These are phyloP conservation scores for Chaetothyriales sp. DNA, from an alignment of 2,329 filamentous ascomycete species.

Conservation along the genomic window DNA sequence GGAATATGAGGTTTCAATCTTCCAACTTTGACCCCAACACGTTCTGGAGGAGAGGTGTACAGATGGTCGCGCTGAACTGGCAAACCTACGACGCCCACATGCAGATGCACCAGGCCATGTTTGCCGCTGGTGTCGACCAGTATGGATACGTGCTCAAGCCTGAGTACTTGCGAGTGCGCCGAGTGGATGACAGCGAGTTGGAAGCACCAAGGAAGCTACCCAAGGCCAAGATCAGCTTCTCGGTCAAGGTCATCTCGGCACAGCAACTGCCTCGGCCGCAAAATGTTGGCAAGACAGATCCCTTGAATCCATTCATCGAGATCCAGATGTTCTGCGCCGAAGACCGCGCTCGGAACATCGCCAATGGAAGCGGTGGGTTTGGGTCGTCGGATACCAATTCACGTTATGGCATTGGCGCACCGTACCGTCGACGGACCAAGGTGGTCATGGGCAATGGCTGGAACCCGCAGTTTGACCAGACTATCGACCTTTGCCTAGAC, in stretches of 20 bases:
- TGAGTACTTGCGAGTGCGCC: conserved; percentile 51
- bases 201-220: conserved; percentile 22
- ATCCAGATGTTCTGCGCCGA: conserved; percentile 91
- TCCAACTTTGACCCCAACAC: conserved; percentile 89
- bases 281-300: conserved; percentile 55
- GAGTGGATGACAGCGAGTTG: conserved; percentile 18
- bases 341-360: conserved; percentile 67
- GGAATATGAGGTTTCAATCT: conserved; percentile 65
- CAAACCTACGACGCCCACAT: conserved; percentile 93
- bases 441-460: conserved; percentile 82
- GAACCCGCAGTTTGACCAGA: conserved; percentile 74
- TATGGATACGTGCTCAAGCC: conserved; percentile 93
- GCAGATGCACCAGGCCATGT: conserved; percentile 97
- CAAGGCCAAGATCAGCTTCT: conserved; percentile 56
- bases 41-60: conserved; percentile 89
- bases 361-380: conserved; percentile 51
- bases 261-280: conserved; percentile 82
- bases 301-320: conserved; percentile 85
- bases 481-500: conserved; percentile 65
- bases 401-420: conserved; percentile 54
- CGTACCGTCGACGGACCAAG: conserved; percentile 64
- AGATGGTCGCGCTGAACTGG: conserved; percentile 98
- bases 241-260: conserved; percentile 79
- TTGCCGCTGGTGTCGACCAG: conserved; percentile 70
- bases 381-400: conserved; percentile 52